Evolutionary conservation across 2,329 filamentous ascomycete species (phyloP).

Genomic region (Penicillium sp.): DNA sequence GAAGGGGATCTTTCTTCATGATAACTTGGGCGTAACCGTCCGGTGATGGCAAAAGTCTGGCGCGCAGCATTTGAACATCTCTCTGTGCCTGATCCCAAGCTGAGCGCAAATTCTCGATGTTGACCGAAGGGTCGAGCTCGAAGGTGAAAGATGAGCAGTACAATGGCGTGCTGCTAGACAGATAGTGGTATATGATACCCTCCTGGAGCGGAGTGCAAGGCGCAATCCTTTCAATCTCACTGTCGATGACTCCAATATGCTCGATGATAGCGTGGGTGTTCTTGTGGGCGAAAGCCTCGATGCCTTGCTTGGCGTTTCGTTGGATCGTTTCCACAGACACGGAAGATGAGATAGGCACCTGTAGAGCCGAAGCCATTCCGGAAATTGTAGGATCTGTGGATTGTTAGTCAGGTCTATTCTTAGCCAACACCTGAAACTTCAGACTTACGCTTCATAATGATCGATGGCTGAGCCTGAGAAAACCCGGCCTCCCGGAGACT

Average conservation of each 20-base stretch:
- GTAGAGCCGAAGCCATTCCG: slow-evolving; percentile 38
- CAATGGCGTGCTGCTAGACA: slow-evolving; percentile 56
- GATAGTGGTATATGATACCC: slow-evolving; percentile 74
- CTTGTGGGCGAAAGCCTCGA: slow-evolving; percentile 65
- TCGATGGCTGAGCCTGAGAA: slow-evolving; percentile 58
- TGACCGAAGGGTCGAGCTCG: slow-evolving; percentile 48
- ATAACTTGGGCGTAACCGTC: slow-evolving; percentile 77
- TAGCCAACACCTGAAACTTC: not conserved
- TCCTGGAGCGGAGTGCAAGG: slow-evolving; percentile 86
- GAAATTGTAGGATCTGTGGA: slow-evolving; percentile 35
- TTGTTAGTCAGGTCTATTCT: not conserved
- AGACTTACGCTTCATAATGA: slow-evolving; percentile 59
- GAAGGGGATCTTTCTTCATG: slow-evolving; percentile 45
- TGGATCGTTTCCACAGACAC: slow-evolving; percentile 25
- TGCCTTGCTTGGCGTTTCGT: slow-evolving; percentile 57
- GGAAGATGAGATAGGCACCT: slow-evolving; percentile 7
- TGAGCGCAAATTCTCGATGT: slow-evolving; percentile 49
- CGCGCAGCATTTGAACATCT: slow-evolving; percentile 66
- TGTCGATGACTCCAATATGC: slow-evolving; percentile 51
- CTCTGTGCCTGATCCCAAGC: slow-evolving; percentile 60
- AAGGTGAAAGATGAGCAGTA: slow-evolving; percentile 80
- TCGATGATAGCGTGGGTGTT: slow-evolving; percentile 56
- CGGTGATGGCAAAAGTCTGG: slow-evolving; percentile 68
- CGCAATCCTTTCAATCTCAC: slow-evolving; percentile 68
- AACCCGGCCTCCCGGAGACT: slow-evolving; percentile 65